These are phyloP conservation scores for Apiospora pterosperma DNA, from an alignment of 2,329 filamentous ascomycete species.

Conservation along the genomic window DNA sequence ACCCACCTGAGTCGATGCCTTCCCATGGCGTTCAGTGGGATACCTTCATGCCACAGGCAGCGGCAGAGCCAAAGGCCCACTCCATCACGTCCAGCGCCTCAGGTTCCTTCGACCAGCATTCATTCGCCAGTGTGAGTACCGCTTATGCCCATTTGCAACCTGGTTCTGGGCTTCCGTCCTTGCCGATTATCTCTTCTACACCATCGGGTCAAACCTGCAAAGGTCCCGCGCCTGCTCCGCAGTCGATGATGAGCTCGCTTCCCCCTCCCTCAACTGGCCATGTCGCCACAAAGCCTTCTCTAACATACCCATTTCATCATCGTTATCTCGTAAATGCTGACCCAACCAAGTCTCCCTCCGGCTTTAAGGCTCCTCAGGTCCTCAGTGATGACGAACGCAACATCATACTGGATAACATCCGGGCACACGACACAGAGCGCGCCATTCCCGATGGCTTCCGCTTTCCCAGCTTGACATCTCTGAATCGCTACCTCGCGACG, in stretches of 20 bases:
- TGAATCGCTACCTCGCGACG: slow-evolving; percentile 91
- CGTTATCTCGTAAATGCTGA: slow-evolving; percentile 3
- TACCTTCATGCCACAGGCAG: slow-evolving; percentile 70
- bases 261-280: slow-evolving; percentile 67
- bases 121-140: slow-evolving; percentile 57
- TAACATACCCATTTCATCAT: neutral
- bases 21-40: slow-evolving; percentile 86
- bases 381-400: slow-evolving; percentile 81
- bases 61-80: slow-evolving; percentile 70
- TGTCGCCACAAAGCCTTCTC: slow-evolving; percentile 7
- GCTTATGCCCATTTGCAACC: slow-evolving; percentile 47
- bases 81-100: slow-evolving; percentile 65
- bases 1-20: slow-evolving; percentile 74
- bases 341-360: slow-evolving; percentile 58
- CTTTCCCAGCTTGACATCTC: slow-evolving; percentile 71
- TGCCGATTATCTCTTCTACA: slow-evolving; percentile 37
- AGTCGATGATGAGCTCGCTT: slow-evolving; percentile 70
- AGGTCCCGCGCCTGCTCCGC: slow-evolving; percentile 61
- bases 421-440: slow-evolving; percentile 73
- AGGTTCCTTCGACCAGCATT: slow-evolving; percentile 65
- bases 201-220: slow-evolving; percentile 55
- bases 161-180: slow-evolving; percentile 54
- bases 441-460: slow-evolving; percentile 87
- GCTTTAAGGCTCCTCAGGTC: slow-evolving; percentile 74
- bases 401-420: slow-evolving; percentile 82